Conservation (phyloP, 257 asterid species). For the Lycium ferocissimum region DNA sequence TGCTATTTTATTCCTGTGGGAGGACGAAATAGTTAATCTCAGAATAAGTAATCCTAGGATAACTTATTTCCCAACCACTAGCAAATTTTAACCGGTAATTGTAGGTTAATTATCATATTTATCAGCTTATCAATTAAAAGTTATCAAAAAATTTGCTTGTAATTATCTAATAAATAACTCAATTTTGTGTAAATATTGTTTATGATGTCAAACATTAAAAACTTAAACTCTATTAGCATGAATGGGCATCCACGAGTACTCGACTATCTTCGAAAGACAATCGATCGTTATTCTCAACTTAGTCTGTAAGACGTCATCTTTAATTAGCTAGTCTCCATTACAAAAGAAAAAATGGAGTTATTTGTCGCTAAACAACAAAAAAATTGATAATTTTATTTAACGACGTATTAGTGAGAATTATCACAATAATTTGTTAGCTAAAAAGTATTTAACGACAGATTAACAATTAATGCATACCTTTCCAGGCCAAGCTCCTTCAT, state of each 20-base stretch:
- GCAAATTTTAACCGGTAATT: too few relatives aligned
- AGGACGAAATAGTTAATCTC: too few relatives aligned
- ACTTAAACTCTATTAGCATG: too few relatives aligned
- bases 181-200: too few relatives aligned
- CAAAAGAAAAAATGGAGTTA: not conserved
- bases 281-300: not conserved
- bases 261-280: not conserved
- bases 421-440: not conserved
- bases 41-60: too few relatives aligned
- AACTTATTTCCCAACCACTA: too few relatives aligned
- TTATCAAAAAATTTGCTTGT: too few relatives aligned
- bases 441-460: not conserved
- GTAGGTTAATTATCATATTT: not conserved
- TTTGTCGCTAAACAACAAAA: not conserved
- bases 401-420: not conserved
- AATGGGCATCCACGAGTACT: too few relatives aligned
- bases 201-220: too few relatives aligned
- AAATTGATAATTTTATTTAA: not conserved
- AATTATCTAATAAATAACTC: too few relatives aligned
- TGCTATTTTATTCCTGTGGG: too few relatives aligned
- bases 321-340: not conserved
- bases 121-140: too few relatives aligned
- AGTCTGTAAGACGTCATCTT: not conserved
- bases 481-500: slow-evolving; percentile 75
- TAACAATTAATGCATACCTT: slow-evolving; percentile 44